Base-by-base conservation (phyloP, 179 eudicot species). In the Dionaea muscipula region DNA sequence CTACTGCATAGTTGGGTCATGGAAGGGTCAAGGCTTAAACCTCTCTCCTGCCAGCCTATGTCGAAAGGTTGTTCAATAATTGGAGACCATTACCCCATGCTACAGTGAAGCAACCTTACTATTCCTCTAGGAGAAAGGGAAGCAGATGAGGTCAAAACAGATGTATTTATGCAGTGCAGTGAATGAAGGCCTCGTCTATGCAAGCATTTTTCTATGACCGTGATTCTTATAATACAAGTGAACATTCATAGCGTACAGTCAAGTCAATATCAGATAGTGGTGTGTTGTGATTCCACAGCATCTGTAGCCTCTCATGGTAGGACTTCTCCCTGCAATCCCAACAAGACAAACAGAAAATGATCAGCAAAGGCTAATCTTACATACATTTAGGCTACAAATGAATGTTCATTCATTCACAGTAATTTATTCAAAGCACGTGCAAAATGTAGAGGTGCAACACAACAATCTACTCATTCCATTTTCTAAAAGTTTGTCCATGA, bases 321-420 rank as follows among this genome's bases (percentile, higher is more conserved):
- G 66, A 56, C 66, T 76, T 77, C 55, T 81, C 89, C 81, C 99
- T 93, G 82, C 69, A 65, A 66, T 31, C 27, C 31, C 59, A 69
- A 62, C 5, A 46, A 48, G 7, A 55, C 28, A 47, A 10, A 49
- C 53, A 43, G 19, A n/a, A 43, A n/a, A n/a, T 43, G 47, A 7
- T 7, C 2, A 43, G 19, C 10, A 43, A 18, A 15, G 12, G 0
- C 13, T 26, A 36, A 10, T 21, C 25, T 51, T 41, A 25, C 31
- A 47, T 47, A 40, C 28, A 24, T 51, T 28, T 26, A 41, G 21
- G 35, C 2, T 20, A 37, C 19, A 31, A 35, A 9, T 24, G 16
- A 16, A 15, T 24, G 20, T 24, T 5, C 20, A 44, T 38, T 38
- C 16, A n/a, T 3, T 4, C 15, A 0, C 43, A 38, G 43, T 38